A percentile compares a stretch with the other conserved stretches of the same genome.
These are phyloP conservation scores for Lepidium africanum DNA, from an alignment of 345 rosid species.

Conservation along the genomic window DNA sequence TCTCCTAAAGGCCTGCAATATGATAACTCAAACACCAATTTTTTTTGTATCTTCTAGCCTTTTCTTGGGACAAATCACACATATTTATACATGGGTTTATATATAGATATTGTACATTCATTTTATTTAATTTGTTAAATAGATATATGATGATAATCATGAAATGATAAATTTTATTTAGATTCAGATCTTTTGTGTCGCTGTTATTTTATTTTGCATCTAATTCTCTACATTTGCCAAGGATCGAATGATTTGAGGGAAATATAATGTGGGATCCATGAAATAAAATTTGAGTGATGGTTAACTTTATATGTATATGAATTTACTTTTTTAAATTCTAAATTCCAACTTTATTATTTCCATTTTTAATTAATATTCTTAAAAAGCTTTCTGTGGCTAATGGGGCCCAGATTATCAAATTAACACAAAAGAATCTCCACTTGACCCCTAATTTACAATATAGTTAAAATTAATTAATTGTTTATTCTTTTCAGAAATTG, in stretches of 20 bases:
- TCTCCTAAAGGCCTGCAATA: constrained; percentile 19
- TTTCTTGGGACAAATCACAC: background rate
- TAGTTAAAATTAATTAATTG: background rate
- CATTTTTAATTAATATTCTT: background rate
- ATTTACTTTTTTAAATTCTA: background rate
- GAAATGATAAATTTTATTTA: background rate
- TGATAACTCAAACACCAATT: background rate
- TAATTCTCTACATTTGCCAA: constrained; percentile 15
- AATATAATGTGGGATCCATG: constrained; percentile 22
- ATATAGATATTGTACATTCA: background rate
- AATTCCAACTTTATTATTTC: background rate
- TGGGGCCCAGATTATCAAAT: constrained; percentile 11
- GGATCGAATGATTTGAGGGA: constrained; percentile 12
- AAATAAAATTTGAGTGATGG: background rate
- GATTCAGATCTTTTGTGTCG: background rate
- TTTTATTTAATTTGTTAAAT: background rate
- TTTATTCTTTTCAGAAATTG: background rate
- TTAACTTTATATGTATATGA: constrained; percentile 3
- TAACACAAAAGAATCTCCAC: constrained; percentile 25
- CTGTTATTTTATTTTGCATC: constrained; percentile 1
- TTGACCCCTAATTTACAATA: constrained; percentile 8
- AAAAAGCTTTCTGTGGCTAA: background rate
- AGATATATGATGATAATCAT: background rate
- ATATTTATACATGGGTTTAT: background rate
- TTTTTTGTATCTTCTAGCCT: background rate